A percentile compares a stretch with the other conserved stretches of the same genome.
Evolutionary conservation across 192 early-diverging fungal genomes (phyloP).

Genomic region (Coemansia asiatica): DNA sequence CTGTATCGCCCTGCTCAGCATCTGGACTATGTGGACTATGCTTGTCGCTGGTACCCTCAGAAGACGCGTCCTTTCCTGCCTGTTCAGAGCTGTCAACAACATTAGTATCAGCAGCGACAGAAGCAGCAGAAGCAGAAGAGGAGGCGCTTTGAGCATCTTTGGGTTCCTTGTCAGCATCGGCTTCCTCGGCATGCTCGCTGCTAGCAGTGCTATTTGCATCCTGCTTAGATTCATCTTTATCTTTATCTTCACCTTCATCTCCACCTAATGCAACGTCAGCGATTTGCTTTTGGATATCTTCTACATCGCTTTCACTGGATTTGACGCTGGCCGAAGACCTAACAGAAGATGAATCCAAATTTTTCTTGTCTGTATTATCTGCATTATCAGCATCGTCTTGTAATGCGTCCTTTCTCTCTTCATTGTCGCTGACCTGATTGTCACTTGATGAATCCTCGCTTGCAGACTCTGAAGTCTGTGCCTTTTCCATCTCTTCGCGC

Average conservation of each 20-base stretch:
- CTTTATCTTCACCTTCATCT: slow-evolving; percentile 1
- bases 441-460: background rate
- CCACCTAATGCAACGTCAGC: background rate
- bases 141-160: background rate
- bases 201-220: background rate
- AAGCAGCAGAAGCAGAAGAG: background rate
- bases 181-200: background rate
- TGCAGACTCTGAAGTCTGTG: slow-evolving; percentile 25
- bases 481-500: slow-evolving; percentile 60
- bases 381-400: background rate
- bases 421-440: background rate
- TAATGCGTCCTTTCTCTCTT: background rate
- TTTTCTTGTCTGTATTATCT: background rate
- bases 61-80: background rate
- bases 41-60: background rate
- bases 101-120: background rate
- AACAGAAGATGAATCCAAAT: background rate
- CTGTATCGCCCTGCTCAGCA: background rate
- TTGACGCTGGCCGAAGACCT: background rate
- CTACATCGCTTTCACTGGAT: slow-evolving; percentile 13
- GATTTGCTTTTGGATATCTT: background rate
- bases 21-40: background rate
- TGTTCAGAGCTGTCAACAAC: background rate
- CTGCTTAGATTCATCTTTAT: background rate
- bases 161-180: background rate